These are phyloP conservation scores for Yarrowia sp. DNA, from an alignment of 805 yeast genomes.

Conservation along the genomic window DNA sequence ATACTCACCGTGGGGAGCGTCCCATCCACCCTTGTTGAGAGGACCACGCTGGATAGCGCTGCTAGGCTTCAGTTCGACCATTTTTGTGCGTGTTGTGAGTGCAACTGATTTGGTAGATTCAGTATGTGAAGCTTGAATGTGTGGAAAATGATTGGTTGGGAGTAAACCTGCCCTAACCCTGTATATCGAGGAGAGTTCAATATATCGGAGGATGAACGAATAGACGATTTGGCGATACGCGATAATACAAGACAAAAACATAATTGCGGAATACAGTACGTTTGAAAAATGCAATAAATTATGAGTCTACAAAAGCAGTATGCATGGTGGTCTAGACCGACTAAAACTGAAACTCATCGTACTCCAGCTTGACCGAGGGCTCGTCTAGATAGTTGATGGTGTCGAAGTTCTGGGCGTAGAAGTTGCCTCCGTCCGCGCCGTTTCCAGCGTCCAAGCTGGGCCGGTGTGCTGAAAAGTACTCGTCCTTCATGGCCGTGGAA, in stretches of 20 bases:
- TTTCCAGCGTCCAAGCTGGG: background rate
- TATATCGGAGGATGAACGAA: too few relatives aligned
- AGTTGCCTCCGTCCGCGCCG: background rate
- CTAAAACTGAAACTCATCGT: slow-evolving; percentile 20
- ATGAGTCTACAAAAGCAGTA: background rate
- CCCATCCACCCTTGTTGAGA: slow-evolving; percentile 26
- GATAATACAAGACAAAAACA: too few relatives aligned
- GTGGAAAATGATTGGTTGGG: slow-evolving; percentile 20
- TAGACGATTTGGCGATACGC: too few relatives aligned
- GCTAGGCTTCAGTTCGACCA: slow-evolving; percentile 27
- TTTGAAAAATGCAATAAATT: slow-evolving; percentile 7
- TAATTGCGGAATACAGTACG: too few relatives aligned
- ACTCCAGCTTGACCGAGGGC: slow-evolving; percentile 9
- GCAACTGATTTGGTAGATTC: background rate
- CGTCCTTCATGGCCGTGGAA: slow-evolving; percentile 18
- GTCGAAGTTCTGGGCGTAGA: slow-evolving; percentile 7
- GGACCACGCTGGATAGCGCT: slow-evolving; percentile 26
- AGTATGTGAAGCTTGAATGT: slow-evolving; percentile 10
- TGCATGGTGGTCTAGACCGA: background rate
- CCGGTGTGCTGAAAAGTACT: slow-evolving; percentile 3
- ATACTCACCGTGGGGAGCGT: slow-evolving; percentile 18
- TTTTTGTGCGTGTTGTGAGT: slow-evolving; percentile 7
- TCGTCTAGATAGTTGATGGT: background rate
- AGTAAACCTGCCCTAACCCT: background rate
- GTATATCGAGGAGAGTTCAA: too few relatives aligned